Evolutionary conservation across 2,329 filamentous ascomycete species (phyloP).

Genomic region (Penicillium vulpinum): DNA sequence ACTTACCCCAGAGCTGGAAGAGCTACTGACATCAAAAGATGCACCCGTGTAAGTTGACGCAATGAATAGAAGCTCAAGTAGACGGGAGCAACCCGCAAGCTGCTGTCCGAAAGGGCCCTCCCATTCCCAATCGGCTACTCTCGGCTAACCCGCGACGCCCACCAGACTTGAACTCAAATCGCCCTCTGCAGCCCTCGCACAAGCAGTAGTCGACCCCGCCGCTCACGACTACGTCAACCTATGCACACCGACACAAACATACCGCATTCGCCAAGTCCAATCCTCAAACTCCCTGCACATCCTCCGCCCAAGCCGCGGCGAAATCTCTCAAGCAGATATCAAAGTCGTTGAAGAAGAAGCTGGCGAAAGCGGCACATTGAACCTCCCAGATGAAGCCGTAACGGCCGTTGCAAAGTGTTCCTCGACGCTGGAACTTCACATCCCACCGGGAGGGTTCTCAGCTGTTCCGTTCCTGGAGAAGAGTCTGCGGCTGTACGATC

Average conservation of each 20-base stretch:
- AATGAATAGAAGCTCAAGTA: background rate
- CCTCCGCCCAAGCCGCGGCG: constrained; percentile 45
- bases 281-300: constrained; percentile 65
- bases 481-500: constrained; percentile 34
- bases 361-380: constrained; percentile 22
- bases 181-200: constrained; percentile 27
- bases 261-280: constrained; percentile 63
- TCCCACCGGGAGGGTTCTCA: constrained; percentile 32
- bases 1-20: constrained; percentile 58
- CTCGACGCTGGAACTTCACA: constrained; percentile 49
- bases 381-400: constrained; percentile 34
- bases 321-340: constrained; percentile 29
- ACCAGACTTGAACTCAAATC: constrained; percentile 49
- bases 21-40: constrained; percentile 53
- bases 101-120: background rate
- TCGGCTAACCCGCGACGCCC: constrained; percentile 1
- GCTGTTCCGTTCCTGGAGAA: constrained; percentile 32
- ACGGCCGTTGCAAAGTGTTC: constrained; percentile 48
- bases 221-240: constrained; percentile 53
- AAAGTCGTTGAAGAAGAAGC: constrained; percentile 27
- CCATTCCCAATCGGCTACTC: background rate
- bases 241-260: constrained; percentile 59
- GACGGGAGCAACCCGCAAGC: background rate
- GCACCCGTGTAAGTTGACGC: constrained; percentile 35
- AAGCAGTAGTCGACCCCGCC: constrained; percentile 30